These are phyloP conservation scores for Curvularia sp. DNA, from an alignment of 2,329 filamentous ascomycete genomes.

Conservation along the genomic window DNA sequence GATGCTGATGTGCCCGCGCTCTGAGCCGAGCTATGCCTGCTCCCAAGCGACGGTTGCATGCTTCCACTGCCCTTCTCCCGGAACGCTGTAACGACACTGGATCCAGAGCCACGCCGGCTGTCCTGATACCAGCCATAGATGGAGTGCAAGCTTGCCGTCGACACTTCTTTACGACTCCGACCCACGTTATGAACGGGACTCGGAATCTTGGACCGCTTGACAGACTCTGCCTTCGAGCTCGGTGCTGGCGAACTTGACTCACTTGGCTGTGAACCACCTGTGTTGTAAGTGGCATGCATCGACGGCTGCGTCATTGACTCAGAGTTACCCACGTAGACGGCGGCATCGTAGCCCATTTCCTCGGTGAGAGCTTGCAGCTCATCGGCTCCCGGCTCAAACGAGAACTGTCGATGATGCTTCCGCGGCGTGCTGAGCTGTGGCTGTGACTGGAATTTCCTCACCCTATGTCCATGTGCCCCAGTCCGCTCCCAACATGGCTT, in stretches of 20 bases:
- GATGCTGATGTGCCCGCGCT: slow-evolving; percentile 20
- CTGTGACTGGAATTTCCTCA: slow-evolving; percentile 27
- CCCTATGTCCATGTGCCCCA: slow-evolving; percentile 6
- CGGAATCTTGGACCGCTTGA: slow-evolving; percentile 52
- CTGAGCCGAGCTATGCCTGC: slow-evolving; percentile 30
- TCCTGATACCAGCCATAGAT: slow-evolving; percentile 28
- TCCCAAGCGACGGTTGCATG: slow-evolving; percentile 20
- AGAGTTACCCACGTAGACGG: slow-evolving; percentile 2
- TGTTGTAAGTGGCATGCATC: background rate
- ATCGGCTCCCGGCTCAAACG: slow-evolving; percentile 55
- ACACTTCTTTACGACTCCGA: slow-evolving; percentile 49
- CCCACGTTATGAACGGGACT: slow-evolving; percentile 50
- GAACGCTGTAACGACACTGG: slow-evolving; percentile 42
- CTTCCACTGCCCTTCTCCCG: slow-evolving; percentile 26
- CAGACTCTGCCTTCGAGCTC: slow-evolving; percentile 17
- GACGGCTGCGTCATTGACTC: background rate
- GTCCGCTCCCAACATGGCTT: background rate
- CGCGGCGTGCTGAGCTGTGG: slow-evolving; percentile 28
- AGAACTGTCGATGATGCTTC: slow-evolving; percentile 49
- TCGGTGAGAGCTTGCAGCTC: slow-evolving; percentile 29
- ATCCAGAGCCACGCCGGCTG: slow-evolving; percentile 37
- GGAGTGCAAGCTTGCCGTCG: slow-evolving; percentile 49
- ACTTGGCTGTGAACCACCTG: background rate
- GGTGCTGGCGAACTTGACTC: slow-evolving; percentile 5
- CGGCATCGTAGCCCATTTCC: slow-evolving; percentile 11